A percentile compares a stretch with the other conserved stretches of the same genome.
phyloP scores from a whole-genome alignment of 2,329 filamentous ascomycete species.

The Colletotrichum eremochloae region DNA sequence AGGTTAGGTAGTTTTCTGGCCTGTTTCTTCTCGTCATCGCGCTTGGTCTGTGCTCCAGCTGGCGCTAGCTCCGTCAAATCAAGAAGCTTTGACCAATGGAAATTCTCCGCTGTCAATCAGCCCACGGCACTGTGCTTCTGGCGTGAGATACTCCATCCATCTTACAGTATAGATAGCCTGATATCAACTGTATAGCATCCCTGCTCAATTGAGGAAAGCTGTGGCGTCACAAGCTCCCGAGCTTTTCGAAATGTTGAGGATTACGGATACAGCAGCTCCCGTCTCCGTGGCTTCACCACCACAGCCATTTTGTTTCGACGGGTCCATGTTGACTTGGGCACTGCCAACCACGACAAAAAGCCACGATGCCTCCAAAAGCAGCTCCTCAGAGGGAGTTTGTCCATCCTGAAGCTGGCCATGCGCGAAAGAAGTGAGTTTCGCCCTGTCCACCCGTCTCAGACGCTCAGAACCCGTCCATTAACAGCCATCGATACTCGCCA shows the following conservation, averaged over 20 bases:
- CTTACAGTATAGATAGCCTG: not conserved
- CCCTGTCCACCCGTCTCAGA: not conserved
- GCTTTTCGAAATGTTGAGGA: slow-evolving; percentile 43
- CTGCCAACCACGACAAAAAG: slow-evolving; percentile 38
- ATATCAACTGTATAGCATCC: not conserved
- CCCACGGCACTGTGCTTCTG: not conserved
- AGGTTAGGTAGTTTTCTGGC: not conserved
- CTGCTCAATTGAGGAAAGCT: slow-evolving; percentile 39
- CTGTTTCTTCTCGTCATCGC: slow-evolving; percentile 36
- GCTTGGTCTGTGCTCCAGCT: slow-evolving; percentile 35
- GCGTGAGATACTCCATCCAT: rapidly evolving
- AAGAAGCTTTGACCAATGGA: slow-evolving; percentile 32
- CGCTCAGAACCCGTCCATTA: slow-evolving; percentile 39
- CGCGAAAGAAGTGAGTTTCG: slow-evolving; percentile 62
- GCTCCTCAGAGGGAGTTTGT: slow-evolving; percentile 55
- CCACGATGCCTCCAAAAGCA: slow-evolving; percentile 57
- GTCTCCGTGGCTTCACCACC: slow-evolving; percentile 38
- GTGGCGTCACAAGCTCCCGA: slow-evolving; percentile 41
- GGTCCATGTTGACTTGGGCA: slow-evolving; percentile 26
- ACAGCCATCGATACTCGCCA: slow-evolving; percentile 44
- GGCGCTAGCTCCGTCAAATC: slow-evolving; percentile 22
- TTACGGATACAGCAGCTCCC: not conserved
- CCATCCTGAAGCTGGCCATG: slow-evolving; percentile 64
- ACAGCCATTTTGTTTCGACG: slow-evolving; percentile 20
- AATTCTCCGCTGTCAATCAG: not conserved